Evolutionary conservation across 2,329 filamentous ascomycete genomes (phyloP).

Genomic region (Camptophora hylomeconis): DNA sequence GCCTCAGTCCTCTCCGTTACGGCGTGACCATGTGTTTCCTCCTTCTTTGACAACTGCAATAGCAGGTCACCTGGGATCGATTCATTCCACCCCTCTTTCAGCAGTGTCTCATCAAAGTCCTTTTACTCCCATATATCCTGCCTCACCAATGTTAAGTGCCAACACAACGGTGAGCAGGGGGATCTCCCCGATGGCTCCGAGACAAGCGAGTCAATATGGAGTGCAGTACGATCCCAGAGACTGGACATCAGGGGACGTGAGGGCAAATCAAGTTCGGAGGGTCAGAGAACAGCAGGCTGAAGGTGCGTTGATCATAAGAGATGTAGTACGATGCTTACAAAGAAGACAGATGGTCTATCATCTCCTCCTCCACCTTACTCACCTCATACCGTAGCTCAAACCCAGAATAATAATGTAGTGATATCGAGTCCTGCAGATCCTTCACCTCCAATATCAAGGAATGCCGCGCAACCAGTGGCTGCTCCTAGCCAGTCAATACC

Average conservation of each 20-base stretch:
- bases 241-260: constrained; percentile 30
- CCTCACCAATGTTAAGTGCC: constrained; percentile 25
- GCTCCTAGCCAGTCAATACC: no score
- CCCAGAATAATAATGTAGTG: no score
- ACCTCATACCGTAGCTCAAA: constrained; percentile 6
- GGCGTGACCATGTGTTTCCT: constrained; percentile 31
- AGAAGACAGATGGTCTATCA: constrained; percentile 13
- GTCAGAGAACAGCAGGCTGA: constrained; percentile 1
- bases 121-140: constrained; percentile 24
- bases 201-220: constrained; percentile 26
- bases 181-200: constrained; percentile 30
- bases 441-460: no score
- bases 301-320: no score
- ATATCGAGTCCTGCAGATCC: no score
- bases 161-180: no score
- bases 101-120: constrained; percentile 32
- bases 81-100: constrained; percentile 26
- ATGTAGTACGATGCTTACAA: no score
- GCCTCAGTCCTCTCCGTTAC: constrained; percentile 22
- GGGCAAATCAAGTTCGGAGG: constrained; percentile 15
- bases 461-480: no score
- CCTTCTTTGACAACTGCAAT: constrained; percentile 29
- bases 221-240: constrained; percentile 36
- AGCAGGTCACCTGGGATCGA: constrained; percentile 20
- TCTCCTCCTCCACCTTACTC: constrained; percentile 16